A percentile compares a stretch with the other conserved stretches of the same genome.
These are phyloP conservation scores for Tylopilus subfusipes DNA, from an alignment of 768 basidiomycete species.

Conservation along the genomic window DNA sequence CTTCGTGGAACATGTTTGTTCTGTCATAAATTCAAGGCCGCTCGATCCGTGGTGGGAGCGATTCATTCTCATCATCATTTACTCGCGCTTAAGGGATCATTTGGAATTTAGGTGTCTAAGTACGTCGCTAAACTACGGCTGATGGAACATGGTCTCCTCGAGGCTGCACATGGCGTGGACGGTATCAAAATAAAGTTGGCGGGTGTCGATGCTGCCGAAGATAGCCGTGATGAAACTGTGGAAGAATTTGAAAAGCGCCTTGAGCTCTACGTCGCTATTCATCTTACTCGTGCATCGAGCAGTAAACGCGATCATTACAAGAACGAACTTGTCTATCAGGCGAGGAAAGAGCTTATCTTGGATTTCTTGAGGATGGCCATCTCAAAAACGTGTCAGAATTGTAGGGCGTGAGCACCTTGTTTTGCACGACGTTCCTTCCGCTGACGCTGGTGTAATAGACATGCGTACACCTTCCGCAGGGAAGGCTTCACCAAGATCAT, in stretches of 20 bases:
- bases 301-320: constrained; percentile 84
- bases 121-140: constrained; percentile 84
- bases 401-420: constrained; percentile 66
- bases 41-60: constrained; percentile 59
- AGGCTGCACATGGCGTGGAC: constrained; percentile 76
- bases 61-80: constrained; percentile 9
- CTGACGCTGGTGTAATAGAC: constrained; percentile 38
- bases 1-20: constrained; percentile 87
- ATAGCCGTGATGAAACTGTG: constrained; percentile 52
- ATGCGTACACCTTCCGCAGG: constrained; percentile 85
- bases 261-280: constrained; percentile 61
- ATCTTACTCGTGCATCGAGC: constrained; percentile 39
- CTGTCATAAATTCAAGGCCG: constrained; percentile 89
- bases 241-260: constrained; percentile 62
- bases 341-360: constrained; percentile 74
- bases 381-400: constrained; percentile 77
- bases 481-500: constrained; percentile 93
- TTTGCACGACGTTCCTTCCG: not conserved
- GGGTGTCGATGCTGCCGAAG: constrained; percentile 34
- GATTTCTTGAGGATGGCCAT: constrained; percentile 75
- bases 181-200: constrained; percentile 49
- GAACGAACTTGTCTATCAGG: constrained; percentile 81
- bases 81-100: constrained; percentile 6
- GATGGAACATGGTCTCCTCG: constrained; percentile 84
- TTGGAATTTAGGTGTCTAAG: constrained; percentile 59